Evolutionary conservation across 176 grass and related monocot species (phyloP).

Genomic region (Aegilops longissima): DNA sequence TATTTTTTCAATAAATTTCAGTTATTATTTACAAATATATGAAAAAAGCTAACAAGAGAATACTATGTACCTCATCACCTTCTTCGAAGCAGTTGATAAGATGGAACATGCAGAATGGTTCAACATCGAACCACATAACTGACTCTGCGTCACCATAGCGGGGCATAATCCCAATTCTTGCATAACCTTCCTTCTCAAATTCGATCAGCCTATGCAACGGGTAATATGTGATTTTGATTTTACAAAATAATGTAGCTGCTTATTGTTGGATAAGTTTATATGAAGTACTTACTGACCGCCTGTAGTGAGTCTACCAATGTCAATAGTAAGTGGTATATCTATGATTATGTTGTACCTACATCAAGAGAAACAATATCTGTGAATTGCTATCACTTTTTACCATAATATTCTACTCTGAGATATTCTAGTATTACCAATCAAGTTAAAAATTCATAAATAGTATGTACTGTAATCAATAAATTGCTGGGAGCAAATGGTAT

Average conservation of each 20-base stretch:
- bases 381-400: neutral
- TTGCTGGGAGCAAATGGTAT: neutral
- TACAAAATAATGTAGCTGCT: neutral
- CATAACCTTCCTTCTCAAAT: conserved; percentile 57
- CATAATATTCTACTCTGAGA: neutral
- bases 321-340: conserved; percentile 53
- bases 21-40: neutral
- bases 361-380: neutral
- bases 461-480: neutral
- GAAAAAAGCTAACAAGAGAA: neutral
- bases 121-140: conserved; percentile 54
- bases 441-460: neutral
- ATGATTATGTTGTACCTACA: conserved; percentile 62
- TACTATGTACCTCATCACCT: conserved; percentile 48
- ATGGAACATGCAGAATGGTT: conserved; percentile 58
- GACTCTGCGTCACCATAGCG: conserved; percentile 54
- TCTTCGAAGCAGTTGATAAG: conserved; percentile 53
- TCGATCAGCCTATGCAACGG: conserved; percentile 40
- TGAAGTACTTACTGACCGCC: conserved; percentile 46
- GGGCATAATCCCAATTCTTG: conserved; percentile 63
- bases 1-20: neutral
- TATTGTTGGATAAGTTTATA: neutral
- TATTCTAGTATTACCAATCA: neutral
- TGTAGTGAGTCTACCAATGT: conserved; percentile 39
- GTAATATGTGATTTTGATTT: neutral